phyloP scores from a whole-genome alignment of 2,329 filamentous ascomycete species.

The Zymoseptoria tritici region DNA sequence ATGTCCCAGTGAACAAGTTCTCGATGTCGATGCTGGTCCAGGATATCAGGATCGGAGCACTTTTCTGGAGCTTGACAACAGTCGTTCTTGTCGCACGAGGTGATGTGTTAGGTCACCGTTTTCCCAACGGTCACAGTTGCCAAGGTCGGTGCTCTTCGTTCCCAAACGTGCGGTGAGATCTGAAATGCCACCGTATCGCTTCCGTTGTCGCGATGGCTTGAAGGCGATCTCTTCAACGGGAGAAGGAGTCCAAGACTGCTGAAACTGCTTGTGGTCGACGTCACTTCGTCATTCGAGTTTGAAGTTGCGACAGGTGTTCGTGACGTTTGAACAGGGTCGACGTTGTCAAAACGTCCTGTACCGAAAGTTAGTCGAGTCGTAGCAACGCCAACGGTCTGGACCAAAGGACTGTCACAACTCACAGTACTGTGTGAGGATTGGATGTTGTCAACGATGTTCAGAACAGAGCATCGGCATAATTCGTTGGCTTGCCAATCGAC shows the following conservation, averaged over 20 bases:
- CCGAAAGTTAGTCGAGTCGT: neutral
- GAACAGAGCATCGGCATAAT: neutral
- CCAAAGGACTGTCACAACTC: neutral
- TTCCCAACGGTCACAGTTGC: neutral
- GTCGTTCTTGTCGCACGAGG: neutral
- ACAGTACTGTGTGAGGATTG: neutral
- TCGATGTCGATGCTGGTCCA: neutral
- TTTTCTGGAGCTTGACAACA: neutral
- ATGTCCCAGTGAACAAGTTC: neutral
- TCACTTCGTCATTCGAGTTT: neutral
- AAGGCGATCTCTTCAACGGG: neutral
- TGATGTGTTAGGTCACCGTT: neutral
- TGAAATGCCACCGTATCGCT: neutral
- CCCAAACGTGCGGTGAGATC: neutral
- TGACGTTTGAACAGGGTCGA: neutral
- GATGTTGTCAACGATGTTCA: neutral
- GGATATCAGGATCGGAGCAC: neutral
- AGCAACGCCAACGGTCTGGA: neutral
- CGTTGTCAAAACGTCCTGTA: neutral
- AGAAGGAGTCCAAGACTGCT: neutral
- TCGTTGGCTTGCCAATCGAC: neutral
- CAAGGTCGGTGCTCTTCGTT: neutral
- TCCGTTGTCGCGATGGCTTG: neutral
- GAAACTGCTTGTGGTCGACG: neutral
- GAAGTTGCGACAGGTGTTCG: neutral